phyloP scores from a whole-genome alignment of 176 grass and related monocot species.

The Oryza officinalis region DNA sequence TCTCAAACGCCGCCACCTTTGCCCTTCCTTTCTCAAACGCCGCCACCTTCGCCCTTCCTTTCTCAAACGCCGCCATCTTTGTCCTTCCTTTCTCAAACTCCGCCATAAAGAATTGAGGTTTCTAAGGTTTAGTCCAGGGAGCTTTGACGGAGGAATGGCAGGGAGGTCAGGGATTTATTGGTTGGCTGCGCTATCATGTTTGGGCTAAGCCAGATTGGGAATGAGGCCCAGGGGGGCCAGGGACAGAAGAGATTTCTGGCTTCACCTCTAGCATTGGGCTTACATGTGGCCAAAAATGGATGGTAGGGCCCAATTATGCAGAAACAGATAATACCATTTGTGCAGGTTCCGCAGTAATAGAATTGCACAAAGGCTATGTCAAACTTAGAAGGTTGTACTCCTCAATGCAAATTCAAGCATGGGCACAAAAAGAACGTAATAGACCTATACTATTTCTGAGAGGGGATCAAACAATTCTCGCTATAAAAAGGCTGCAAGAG shows the following conservation, averaged over 20 bases:
- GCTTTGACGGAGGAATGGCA: too few species aligned
- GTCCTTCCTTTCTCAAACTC: too few species aligned
- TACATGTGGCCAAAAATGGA: not conserved
- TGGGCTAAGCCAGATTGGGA: not conserved
- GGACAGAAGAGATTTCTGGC: not conserved
- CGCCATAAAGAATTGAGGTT: not conserved
- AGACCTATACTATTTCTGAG: not conserved
- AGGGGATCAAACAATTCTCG: not conserved
- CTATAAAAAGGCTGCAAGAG: not conserved
- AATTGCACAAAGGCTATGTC: not conserved
- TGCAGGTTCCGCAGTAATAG: not conserved
- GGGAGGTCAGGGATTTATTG: not conserved
- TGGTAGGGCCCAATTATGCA: not conserved
- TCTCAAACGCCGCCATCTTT: too few species aligned
- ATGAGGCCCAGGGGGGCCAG: not conserved
- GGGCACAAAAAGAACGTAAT: not conserved
- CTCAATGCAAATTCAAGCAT: not conserved
- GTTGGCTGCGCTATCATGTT: not conserved
- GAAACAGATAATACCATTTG: not conserved
- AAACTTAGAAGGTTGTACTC: not conserved
- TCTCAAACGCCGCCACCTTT: too few species aligned
- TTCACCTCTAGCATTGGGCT: not conserved
- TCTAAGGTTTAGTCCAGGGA: conserved; percentile 25
- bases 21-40: too few species aligned
- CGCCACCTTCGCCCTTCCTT: too few species aligned